Conservation (phyloP, 2,329 filamentous ascomycete species). For the Onygenales sp. region DNA sequence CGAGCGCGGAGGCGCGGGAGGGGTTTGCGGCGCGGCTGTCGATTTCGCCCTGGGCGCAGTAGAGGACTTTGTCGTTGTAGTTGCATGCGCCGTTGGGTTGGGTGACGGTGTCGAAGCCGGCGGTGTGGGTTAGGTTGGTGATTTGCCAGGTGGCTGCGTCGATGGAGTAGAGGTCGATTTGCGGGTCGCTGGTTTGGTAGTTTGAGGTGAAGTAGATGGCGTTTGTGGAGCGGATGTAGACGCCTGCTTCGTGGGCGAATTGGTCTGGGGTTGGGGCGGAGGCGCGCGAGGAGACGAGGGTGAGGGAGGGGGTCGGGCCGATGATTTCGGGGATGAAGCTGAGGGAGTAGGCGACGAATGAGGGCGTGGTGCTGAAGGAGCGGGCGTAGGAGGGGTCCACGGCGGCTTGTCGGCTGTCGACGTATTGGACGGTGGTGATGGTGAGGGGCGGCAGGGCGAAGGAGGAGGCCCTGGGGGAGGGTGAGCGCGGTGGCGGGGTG, state of each 20-base stretch:
- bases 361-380: conserved; percentile 6
- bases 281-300: conserved; percentile 26
- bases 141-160: conserved; percentile 7
- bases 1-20: conserved; percentile 15
- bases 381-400: conserved; percentile 7
- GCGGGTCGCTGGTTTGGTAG: conserved; percentile 13
- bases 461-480: background rate
- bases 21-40: background rate
- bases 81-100: conserved; percentile 12
- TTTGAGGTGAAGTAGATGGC: conserved; percentile 33
- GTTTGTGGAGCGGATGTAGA: conserved; percentile 24
- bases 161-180: conserved; percentile 17
- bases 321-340: conserved; percentile 20
- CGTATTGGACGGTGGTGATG: conserved; percentile 1
- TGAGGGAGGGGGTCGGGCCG: conserved; percentile 26
- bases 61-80: conserved; percentile 25
- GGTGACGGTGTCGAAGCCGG: conserved; percentile 7
- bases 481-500: background rate
- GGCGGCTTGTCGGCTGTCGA: conserved; percentile 10
- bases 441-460: background rate
- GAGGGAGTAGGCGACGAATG: conserved; percentile 12
- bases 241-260: conserved; percentile 42
- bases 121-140: conserved; percentile 11
- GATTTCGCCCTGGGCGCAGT: conserved; percentile 34
- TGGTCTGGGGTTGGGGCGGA: conserved; percentile 28